Base-by-base conservation (phyloP, 2,329 filamentous ascomycete species). In the Aspergillus glaucus region DNA sequence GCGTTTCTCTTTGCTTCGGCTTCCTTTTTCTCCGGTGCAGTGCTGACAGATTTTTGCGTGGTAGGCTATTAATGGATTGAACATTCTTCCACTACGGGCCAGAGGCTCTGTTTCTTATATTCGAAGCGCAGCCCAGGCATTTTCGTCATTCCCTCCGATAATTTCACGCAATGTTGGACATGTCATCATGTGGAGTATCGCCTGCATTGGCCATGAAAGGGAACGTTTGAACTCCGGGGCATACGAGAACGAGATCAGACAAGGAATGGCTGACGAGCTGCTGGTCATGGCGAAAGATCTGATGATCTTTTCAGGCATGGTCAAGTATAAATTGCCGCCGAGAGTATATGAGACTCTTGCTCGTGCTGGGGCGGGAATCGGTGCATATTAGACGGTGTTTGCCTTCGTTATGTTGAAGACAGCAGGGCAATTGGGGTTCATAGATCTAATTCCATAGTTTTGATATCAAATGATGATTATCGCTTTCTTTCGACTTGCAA, bases 271-370 rank as follows among this genome's bases (percentile, higher is more conserved):
- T 45, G 82, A 86, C 50, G 78, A 86, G 61, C 75, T 94, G 62
- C 81, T 86, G 72, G 82, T 86, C 67, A 88, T 87, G 74, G 90
- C 88, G 36, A 84, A 90, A 68, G 92, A 97, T 69, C 71, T 96
- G 61, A 95, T 93, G 75, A 87, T 93, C 12, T 97, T 95, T 75
- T 92, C 90, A 14, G 92, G 90, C 49, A 83, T 95, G 78, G 82
- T 97, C 64, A 84, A 88, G 63, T 97, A 95, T 72, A 84, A 93
- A 62, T 80, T 97, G 72, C 88, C 89, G 45, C 86, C 88, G 34
- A 81, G 87, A 62, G 79, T 97, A 48, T 92, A 94, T 71, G 92
- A 96, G 75, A 87, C 86, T 54, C 74, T 97, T 62, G 91, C 90
- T 44, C 81, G 85, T 63, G 89, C 88, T 37, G 88, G 86, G 44